Conservation (phyloP, 176 grass and related monocot genomes). For the Paspalum notatum region DNA sequence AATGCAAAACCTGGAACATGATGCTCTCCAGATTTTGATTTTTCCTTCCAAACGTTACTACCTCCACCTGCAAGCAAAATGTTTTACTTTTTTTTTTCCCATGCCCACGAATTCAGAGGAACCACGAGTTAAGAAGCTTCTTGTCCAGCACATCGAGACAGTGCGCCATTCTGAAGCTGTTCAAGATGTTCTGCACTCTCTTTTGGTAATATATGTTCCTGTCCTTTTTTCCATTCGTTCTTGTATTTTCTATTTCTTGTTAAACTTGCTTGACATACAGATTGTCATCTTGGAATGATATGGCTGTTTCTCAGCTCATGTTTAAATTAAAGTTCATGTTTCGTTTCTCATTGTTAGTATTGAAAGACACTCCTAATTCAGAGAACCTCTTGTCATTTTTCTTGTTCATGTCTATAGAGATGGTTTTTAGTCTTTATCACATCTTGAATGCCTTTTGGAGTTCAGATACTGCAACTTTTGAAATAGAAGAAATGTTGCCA, state of each 20-base stretch:
- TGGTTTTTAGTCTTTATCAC: neutral
- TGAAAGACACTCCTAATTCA: neutral
- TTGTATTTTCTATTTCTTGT: neutral
- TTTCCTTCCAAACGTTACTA: no score
- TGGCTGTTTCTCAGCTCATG: neutral
- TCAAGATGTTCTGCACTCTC: constrained; percentile 67
- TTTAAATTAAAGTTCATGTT: neutral
- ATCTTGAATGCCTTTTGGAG: neutral
- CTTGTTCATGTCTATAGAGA: neutral
- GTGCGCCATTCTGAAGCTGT: constrained; percentile 56
- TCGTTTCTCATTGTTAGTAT: neutral
- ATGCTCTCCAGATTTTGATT: no score
- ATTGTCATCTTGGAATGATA: neutral
- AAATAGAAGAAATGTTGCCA: constrained; percentile 9
- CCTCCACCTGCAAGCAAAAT: neutral
- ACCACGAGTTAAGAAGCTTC: constrained; percentile 66
- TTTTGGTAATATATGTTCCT: constrained; percentile 50
- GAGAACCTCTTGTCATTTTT: neutral
- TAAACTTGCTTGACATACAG: neutral
- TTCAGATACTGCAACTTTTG: neutral
- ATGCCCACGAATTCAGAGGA: constrained; percentile 49
- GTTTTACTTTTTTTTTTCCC: neutral
- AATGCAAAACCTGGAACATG: neutral
- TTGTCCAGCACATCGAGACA: constrained; percentile 79
- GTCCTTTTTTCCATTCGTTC: neutral